phyloP scores from a whole-genome alignment of 1,284 basidiomycete genomes.

The Trametes polyzona region DNA sequence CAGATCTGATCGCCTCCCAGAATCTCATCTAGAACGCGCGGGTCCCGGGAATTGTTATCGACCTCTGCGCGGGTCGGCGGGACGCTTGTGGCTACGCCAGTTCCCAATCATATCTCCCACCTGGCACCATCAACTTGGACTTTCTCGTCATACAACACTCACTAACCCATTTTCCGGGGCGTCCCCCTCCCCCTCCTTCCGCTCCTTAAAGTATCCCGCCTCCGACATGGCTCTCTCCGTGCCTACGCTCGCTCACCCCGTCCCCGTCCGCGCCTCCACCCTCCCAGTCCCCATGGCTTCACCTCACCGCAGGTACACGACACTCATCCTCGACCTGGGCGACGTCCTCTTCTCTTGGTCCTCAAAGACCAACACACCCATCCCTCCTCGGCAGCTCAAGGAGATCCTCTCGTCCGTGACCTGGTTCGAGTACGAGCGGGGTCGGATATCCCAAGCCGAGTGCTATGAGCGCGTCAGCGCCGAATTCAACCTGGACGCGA shows the following conservation, averaged over 20 bases:
- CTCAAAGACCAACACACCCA: constrained; percentile 47
- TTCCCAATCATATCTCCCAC: constrained; percentile 16
- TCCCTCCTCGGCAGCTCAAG: constrained; percentile 48
- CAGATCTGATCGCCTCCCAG: constrained; percentile 18
- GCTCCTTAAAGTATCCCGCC: constrained; percentile 13
- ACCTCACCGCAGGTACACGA: constrained; percentile 28
- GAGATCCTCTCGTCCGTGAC: constrained; percentile 50
- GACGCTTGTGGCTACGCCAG: constrained; percentile 8
- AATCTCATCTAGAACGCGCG: constrained; percentile 8
- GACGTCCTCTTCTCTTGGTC: constrained; percentile 65
- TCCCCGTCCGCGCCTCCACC: not conserved
- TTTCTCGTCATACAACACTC: constrained; percentile 18
- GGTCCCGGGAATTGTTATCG: constrained; percentile 9
- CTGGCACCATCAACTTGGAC: constrained; percentile 12
- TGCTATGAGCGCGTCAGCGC: constrained; percentile 48
- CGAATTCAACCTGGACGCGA: constrained; percentile 45
- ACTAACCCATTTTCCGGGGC: constrained; percentile 11
- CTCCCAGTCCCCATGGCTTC: constrained; percentile 16
- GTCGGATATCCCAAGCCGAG: constrained; percentile 47
- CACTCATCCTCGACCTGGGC: constrained; percentile 56
- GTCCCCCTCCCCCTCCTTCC: constrained; percentile 1
- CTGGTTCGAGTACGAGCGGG: constrained; percentile 62
- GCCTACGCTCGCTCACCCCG: constrained; percentile 10
- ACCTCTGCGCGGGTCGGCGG: constrained; percentile 15
- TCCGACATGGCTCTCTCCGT: constrained; percentile 14